phyloP scores from a whole-genome alignment of 2,329 filamentous ascomycete genomes.

The Aulographum hederae region DNA sequence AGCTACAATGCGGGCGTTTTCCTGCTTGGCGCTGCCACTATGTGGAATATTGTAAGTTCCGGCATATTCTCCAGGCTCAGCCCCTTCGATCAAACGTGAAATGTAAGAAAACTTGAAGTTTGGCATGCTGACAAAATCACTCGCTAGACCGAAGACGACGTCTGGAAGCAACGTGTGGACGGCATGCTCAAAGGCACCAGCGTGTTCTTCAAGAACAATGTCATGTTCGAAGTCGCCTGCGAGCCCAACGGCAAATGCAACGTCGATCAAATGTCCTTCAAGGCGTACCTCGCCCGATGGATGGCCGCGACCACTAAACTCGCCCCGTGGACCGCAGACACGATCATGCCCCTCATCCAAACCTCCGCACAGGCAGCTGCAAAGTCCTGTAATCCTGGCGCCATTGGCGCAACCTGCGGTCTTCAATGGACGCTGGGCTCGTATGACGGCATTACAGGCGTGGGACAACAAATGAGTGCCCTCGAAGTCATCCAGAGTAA shows the following conservation, averaged over 20 bases:
- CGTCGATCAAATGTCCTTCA: slow-evolving; percentile 28
- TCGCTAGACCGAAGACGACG: slow-evolving; percentile 1
- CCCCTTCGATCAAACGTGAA: too few species aligned
- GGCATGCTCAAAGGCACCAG: slow-evolving; percentile 17
- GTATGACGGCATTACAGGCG: slow-evolving; percentile 29
- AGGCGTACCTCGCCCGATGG: slow-evolving; percentile 24
- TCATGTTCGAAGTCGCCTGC: slow-evolving; percentile 30
- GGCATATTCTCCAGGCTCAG: too few species aligned
- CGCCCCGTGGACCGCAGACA: slow-evolving; percentile 16
- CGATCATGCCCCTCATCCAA: slow-evolving; percentile 32
- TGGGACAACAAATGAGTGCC: slow-evolving; percentile 41
- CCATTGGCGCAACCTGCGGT: slow-evolving; percentile 26
- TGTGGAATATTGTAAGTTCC: slow-evolving; percentile 28
- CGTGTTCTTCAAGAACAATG: slow-evolving; percentile 22
- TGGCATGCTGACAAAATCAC: neutral
- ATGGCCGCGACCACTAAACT: slow-evolving; percentile 22
- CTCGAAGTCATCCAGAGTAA: slow-evolving; percentile 32
- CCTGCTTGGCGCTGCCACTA: slow-evolving; percentile 26
- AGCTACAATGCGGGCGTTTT: slow-evolving; percentile 28
- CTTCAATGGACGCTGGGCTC: slow-evolving; percentile 22
- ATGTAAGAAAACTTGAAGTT: too few species aligned
- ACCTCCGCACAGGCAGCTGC: slow-evolving; percentile 38
- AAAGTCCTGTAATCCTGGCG: slow-evolving; percentile 31
- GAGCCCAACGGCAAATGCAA: slow-evolving; percentile 27
- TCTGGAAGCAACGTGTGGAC: slow-evolving; percentile 8